These are phyloP conservation scores for Brassica incana DNA, from an alignment of 345 rosid species.

Conservation along the genomic window DNA sequence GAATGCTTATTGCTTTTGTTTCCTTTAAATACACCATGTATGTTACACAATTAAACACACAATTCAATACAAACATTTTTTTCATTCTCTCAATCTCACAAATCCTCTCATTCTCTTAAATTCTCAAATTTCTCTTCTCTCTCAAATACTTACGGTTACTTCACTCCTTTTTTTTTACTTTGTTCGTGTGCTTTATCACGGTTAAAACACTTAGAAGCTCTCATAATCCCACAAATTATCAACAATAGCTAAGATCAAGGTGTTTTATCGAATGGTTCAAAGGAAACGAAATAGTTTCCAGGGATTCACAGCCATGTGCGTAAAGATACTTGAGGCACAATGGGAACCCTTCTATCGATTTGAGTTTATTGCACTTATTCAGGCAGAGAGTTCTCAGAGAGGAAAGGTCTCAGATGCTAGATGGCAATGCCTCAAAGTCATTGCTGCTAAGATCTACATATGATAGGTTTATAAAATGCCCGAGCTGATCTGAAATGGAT, in stretches of 20 bases:
- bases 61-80: too few relatives aligned
- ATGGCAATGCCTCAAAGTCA: constrained; percentile 16
- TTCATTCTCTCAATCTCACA: too few relatives aligned
- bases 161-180: too few relatives aligned
- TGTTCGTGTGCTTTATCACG: too few relatives aligned
- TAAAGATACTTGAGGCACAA: not conserved
- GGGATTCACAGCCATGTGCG: not conserved
- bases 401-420: not conserved
- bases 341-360: not conserved
- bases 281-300: not conserved
- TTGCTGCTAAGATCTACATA: not conserved
- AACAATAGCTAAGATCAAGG: constrained; percentile 17
- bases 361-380: constrained; percentile 18
- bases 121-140: too few relatives aligned
- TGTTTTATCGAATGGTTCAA: not conserved
- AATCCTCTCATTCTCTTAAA: too few relatives aligned
- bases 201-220: too few relatives aligned
- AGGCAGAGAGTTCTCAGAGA: constrained; percentile 13
- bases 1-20: too few relatives aligned
- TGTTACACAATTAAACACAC: too few relatives aligned
- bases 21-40: too few relatives aligned
- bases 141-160: too few relatives aligned
- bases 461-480: not conserved
- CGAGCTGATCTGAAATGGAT: not conserved
- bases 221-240: too few relatives aligned